These are phyloP conservation scores for Lasiosphaeria hispida DNA, from an alignment of 495 filamentous ascomycete genomes.

Conservation along the genomic window DNA sequence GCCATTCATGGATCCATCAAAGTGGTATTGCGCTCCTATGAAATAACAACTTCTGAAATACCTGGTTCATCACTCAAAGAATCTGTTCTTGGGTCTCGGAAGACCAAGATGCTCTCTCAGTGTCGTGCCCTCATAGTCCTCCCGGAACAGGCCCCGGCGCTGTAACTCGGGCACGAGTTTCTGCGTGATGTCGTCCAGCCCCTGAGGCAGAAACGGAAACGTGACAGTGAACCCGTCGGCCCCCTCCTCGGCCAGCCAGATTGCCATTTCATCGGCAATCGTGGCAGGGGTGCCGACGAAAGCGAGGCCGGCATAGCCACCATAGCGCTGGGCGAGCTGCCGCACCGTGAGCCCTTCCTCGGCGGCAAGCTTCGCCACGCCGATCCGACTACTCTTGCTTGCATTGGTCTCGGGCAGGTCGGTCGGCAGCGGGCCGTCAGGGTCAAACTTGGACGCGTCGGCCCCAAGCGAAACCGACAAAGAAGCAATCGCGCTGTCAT, in stretches of 20 bases:
- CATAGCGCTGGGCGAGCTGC: constrained; percentile 51
- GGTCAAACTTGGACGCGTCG: constrained; percentile 48
- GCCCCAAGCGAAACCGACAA: constrained; percentile 48
- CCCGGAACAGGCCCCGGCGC: constrained; percentile 48
- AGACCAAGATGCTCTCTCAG: constrained; percentile 54
- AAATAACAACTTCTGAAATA: no score
- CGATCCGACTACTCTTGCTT: constrained; percentile 48
- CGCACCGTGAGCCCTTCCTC: constrained; percentile 46
- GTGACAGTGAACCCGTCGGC: constrained; percentile 48
- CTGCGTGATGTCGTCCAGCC: constrained; percentile 49
- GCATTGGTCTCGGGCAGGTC: constrained; percentile 53
- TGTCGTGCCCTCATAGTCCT: constrained; percentile 42
- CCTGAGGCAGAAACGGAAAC: constrained; percentile 51
- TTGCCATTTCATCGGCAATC: constrained; percentile 50
- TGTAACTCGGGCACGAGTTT: constrained; percentile 52
- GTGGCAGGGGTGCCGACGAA: constrained; percentile 51
- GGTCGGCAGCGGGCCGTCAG: constrained; percentile 46
- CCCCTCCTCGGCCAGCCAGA: constrained; percentile 45
- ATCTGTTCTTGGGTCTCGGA: constrained; percentile 49
- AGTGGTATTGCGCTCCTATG: no score
- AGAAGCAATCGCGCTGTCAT: constrained; percentile 56
- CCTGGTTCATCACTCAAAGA: constrained; percentile 37
- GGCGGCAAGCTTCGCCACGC: constrained; percentile 42
- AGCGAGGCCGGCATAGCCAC: constrained; percentile 50
- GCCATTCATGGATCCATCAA: no score